Base-by-base conservation (phyloP, 83 land plant species). In the Thuja plicata region DNA sequence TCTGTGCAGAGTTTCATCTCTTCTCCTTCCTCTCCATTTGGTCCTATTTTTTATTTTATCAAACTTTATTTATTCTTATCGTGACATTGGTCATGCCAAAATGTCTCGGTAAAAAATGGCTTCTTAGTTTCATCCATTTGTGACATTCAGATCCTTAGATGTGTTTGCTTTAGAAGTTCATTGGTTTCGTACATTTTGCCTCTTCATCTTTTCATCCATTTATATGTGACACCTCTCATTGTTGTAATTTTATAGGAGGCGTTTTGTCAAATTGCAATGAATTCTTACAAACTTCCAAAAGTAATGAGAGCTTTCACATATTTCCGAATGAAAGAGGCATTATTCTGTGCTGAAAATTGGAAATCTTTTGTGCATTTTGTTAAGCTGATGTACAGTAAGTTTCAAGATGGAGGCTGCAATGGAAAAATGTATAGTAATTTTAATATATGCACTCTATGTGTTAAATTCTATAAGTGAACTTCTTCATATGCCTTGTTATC, bases 331-430 rank as follows among this genome's bases (percentile, higher is more conserved):
- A 89, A 50, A 77, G 87, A 89, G 37, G 17, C 84, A 30, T 70
- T 89, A 38, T 89, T 91, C 82, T 21, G 76, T 74, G 66, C 60
- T 87, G 90, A 89, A 46, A 91, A 91, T 62, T 91, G 92, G 92
- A 87, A 81, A 77, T 87, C 83, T 76, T 91, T 91, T 54, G 90
- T 89, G 38, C 90, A 74, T 55, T 89, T 91, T 91, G 89, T 91
- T 45, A 89, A 87, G 82, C 87, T 48, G 88, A 91, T 91, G 92
- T 86, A 88, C 87, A 81, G 43, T 48, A 88, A 84, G 87, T 50
- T 54, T 76, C 86, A 88, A 54, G 82, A 77, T 79, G 66, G 45
- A 70, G 88, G 89, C 46, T 87, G 81, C 88, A 87, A 66, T 70
- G 78, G 78, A 13, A 66, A 87, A 87, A 87, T 87, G 88, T 85